phyloP scores from a whole-genome alignment of 2,329 filamentous ascomycete species.

The Talaromyces sp. region DNA sequence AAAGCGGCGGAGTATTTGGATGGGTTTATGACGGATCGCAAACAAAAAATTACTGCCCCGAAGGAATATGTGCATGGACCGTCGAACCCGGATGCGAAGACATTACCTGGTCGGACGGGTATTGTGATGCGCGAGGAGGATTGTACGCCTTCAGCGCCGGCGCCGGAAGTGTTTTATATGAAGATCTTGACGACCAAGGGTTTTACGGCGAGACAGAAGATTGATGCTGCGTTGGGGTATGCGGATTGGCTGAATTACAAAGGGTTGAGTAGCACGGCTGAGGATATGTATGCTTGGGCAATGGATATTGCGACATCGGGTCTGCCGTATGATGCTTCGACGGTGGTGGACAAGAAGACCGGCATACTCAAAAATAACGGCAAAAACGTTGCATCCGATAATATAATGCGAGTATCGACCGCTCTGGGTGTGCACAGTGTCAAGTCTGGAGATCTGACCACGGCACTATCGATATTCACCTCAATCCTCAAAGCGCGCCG shows the following conservation, averaged over 20 bases:
- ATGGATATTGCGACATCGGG: conserved; percentile 68
- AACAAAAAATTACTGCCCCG: conserved; percentile 64
- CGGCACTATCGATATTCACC: conserved; percentile 78
- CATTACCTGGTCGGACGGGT: conserved; percentile 58
- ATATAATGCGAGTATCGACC: conserved; percentile 72
- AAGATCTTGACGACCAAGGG: conserved; percentile 77
- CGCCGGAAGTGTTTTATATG: conserved; percentile 75
- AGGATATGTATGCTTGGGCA: conserved; percentile 71
- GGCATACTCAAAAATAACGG: conserved; percentile 61
- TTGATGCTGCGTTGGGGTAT: conserved; percentile 78
- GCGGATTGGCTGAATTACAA: conserved; percentile 84
- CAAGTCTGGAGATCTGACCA: conserved; percentile 60
- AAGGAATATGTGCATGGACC: conserved; percentile 73
- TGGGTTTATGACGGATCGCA: conserved; percentile 70
- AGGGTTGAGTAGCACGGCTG: conserved; percentile 60
- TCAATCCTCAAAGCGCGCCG: conserved; percentile 78
- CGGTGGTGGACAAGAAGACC: conserved; percentile 60
- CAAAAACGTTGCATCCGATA: conserved; percentile 59
- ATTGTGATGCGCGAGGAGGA: conserved; percentile 70
- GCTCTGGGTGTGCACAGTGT: conserved; percentile 77
- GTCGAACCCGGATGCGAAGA: conserved; percentile 75
- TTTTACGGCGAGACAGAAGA: conserved; percentile 71
- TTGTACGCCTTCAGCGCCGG: conserved; percentile 64
- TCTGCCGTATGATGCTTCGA: conserved; percentile 42
- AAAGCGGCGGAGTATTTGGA: conserved; percentile 77